These are phyloP conservation scores for Podila minutissima DNA, from an alignment of 192 early-diverging fungal genomes.

Conservation along the genomic window DNA sequence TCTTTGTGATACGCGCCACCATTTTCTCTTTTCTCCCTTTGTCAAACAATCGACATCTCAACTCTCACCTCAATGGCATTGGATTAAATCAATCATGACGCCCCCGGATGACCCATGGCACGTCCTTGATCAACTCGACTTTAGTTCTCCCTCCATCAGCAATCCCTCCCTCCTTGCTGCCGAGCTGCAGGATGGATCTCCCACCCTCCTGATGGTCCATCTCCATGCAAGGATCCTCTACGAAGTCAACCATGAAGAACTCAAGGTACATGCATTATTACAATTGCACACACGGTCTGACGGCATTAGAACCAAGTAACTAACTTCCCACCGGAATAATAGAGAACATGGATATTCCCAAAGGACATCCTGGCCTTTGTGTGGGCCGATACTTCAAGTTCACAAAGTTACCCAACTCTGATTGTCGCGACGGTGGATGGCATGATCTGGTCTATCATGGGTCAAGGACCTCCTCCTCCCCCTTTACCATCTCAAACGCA, in stretches of 20 bases:
- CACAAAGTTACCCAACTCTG: background rate
- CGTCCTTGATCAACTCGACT: background rate
- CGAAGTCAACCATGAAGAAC: background rate
- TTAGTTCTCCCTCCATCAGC: background rate
- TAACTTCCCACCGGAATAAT: background rate
- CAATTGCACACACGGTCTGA: background rate
- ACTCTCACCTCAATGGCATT: background rate
- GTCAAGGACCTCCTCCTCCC: background rate
- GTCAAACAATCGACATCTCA: background rate
- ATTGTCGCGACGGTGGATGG: background rate
- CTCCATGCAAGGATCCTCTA: background rate
- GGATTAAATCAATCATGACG: background rate
- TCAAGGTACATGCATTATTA: background rate
- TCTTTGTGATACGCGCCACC: no score
- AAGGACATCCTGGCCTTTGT: background rate
- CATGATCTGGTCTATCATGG: background rate
- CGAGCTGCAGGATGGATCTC: background rate
- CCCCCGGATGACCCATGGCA: slow-evolving; percentile 10
- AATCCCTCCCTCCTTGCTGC: background rate
- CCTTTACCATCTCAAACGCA: background rate
- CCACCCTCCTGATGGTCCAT: background rate
- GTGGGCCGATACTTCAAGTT: background rate
- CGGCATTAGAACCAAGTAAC: background rate
- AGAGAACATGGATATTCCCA: background rate
- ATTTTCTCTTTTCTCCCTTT: no score